Percentiles rank a stretch among this genome's conserved stretches.
phyloP scores from a whole-genome alignment of 495 filamentous ascomycete species.

The Talaromyces ruber region DNA sequence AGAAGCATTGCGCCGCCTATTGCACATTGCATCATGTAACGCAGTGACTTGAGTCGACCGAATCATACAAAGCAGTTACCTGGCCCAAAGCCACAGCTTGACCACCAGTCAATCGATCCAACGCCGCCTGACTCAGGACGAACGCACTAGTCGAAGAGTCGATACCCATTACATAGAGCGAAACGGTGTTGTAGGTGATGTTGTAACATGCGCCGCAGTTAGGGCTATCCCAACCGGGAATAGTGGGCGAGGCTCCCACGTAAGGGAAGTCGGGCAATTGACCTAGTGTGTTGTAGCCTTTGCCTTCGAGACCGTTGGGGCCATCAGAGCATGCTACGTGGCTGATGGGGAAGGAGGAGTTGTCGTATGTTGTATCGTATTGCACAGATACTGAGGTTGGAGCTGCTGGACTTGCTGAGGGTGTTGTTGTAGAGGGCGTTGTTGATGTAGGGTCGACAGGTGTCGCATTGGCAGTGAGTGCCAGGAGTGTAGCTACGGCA shows the following conservation, averaged over 20 bases:
- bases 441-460: not conserved
- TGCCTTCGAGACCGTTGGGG: slow-evolving; percentile 51
- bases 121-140: slow-evolving; percentile 55
- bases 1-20: not conserved
- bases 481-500: not conserved
- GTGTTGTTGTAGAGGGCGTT: not conserved
- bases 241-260: slow-evolving; percentile 54
- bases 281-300: slow-evolving; percentile 60
- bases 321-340: slow-evolving; percentile 51
- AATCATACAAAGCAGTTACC: slow-evolving; percentile 39
- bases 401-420: not conserved
- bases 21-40: not conserved
- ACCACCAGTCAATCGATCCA: slow-evolving; percentile 57
- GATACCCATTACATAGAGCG: slow-evolving; percentile 58
- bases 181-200: slow-evolving; percentile 49
- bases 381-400: slow-evolving; percentile 20
- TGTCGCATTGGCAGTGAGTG: not conserved
- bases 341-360: slow-evolving; percentile 39
- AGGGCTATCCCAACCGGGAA: slow-evolving; percentile 48
- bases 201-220: slow-evolving; percentile 66
- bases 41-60: not conserved
- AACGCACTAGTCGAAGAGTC: slow-evolving; percentile 53
- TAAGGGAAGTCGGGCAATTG: slow-evolving; percentile 45
- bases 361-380: slow-evolving; percentile 30
- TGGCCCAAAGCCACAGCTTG: slow-evolving; percentile 47